Percentiles rank a stretch among this genome's conserved stretches.
These are phyloP conservation scores for Rhizoctonia solani DNA, from an alignment of 1,284 basidiomycete genomes.

Conservation along the genomic window DNA sequence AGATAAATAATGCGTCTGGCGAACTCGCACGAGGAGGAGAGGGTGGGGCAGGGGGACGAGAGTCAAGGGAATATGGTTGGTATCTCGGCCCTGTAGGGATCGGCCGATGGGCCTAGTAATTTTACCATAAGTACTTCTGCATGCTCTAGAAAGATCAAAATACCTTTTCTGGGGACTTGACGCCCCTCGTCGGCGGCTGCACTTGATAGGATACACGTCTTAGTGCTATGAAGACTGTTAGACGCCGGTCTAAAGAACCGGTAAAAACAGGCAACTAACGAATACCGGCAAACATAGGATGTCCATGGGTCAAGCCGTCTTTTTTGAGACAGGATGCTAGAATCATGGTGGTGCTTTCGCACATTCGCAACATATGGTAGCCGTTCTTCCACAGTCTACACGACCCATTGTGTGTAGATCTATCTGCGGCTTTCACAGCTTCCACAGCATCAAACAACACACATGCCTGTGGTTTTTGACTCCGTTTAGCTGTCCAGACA, in stretches of 20 bases:
- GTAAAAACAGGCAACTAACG: not conserved
- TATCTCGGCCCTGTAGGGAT: conserved; percentile 29
- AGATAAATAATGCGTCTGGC: not conserved
- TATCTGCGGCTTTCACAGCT: conserved; percentile 2
- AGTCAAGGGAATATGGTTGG: conserved; percentile 17
- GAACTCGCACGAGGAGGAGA: not conserved
- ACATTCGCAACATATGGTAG: conserved; percentile 31
- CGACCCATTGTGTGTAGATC: not conserved
- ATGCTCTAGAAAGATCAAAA: not conserved
- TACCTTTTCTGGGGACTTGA: not conserved
- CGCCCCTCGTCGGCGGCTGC: not conserved
- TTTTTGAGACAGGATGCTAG: conserved; percentile 1
- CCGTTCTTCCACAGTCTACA: conserved; percentile 24
- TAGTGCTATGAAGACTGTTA: not conserved
- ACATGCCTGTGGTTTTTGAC: conserved; percentile 18
- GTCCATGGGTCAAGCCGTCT: not conserved
- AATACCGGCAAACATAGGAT: conserved; percentile 23
- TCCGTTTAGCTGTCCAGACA: conserved; percentile 25
- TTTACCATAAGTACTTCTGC: not conserved
- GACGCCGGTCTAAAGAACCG: not conserved
- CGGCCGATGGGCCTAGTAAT: not conserved
- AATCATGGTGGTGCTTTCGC: conserved; percentile 20
- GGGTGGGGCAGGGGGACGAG: not conserved
- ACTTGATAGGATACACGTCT: not conserved
- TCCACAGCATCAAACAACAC: conserved; percentile 18